These are phyloP conservation scores for Coprinopsis cinerea DNA, from an alignment of 768 basidiomycete genomes.

Conservation along the genomic window DNA sequence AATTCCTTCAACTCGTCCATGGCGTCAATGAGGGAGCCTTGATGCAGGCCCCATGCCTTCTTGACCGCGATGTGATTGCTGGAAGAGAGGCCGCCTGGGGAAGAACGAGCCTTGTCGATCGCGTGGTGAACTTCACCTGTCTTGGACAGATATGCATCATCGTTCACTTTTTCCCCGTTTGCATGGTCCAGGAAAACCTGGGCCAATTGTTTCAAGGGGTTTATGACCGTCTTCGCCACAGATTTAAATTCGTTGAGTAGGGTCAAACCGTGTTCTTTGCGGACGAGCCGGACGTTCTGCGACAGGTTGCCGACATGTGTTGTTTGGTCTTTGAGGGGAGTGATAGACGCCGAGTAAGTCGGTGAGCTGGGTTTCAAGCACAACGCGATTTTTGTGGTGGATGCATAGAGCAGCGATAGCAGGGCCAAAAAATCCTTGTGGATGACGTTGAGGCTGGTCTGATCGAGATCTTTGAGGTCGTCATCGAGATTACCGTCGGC, in stretches of 20 bases:
- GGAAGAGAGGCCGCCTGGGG: conserved; percentile 39
- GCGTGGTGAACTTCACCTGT: conserved; percentile 59
- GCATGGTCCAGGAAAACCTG: conserved; percentile 33
- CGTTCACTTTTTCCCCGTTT: conserved; percentile 13
- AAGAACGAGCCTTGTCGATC: conserved; percentile 43
- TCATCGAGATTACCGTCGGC: conserved; percentile 13
- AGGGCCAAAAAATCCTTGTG: conserved; percentile 53
- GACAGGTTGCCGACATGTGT: conserved; percentile 42
- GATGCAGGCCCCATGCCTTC: conserved; percentile 45
- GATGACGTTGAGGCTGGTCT: conserved; percentile 30
- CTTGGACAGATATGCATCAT: conserved; percentile 47
- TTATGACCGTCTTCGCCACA: conserved; percentile 36
- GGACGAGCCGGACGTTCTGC: conserved; percentile 44
- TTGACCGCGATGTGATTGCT: conserved; percentile 55
- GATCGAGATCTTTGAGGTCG: conserved; percentile 18
- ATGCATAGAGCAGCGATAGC: conserved; percentile 49
- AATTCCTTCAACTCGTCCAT: conserved; percentile 53
- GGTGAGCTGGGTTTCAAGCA: conserved; percentile 54
- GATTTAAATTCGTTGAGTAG: conserved; percentile 38
- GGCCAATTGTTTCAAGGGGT: conserved; percentile 37
- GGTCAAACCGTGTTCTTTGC: conserved; percentile 37
- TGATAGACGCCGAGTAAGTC: conserved; percentile 42
- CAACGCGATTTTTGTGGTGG: conserved; percentile 57
- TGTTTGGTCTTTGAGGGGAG: conserved; percentile 49
- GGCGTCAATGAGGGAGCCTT: conserved; percentile 55